Base-by-base conservation (phyloP, 257 asterid genomes). In the Euphrasia confusa region DNA sequence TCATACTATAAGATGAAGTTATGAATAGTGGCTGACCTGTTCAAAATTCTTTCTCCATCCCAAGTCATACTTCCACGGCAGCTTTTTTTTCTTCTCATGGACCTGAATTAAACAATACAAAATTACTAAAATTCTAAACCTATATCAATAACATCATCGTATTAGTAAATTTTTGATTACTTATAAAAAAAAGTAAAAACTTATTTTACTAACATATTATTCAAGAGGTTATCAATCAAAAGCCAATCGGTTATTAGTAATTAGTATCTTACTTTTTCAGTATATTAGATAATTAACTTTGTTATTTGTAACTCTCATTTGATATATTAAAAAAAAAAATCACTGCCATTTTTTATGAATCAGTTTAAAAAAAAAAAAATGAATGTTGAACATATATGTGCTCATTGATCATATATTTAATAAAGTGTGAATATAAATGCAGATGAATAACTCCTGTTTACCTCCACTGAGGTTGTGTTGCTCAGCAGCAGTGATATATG, bases 401-500 rank as follows among this genome's bases (percentile, higher is more conserved):
- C 48, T 54, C 28, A 48, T 10, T 18, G 60, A 63, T 65, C n/a
- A 59, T 48, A 40, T 14, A 58, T 26, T 28, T 4, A 44, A 44
- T 4, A 7, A 65, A 59, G 65, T 27, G 18, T 3, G 40, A 57
- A 39, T 35, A 53, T 6, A 24, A 35, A 26, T 28, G 60, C 63
- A 54, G 68, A 57, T 40, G 44, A 59, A 58, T 15, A 56, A 11
- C 64, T 35, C 28, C 17, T 39, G 45, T 69, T 65, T 65, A 87
- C 97, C 96, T 87, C 96, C 5, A 90, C 87, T 9, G 95, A 84
- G 60, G 97, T 81, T 60, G 97, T 87, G 79, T 87, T 90, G 83
- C 93, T 81, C 75, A 78, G 53, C 56, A 90, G 80, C 66, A 87
- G 77, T 44, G 85, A 77, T 56, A 78, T 52, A 66, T 90, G 95